Conservation (phyloP, 257 asterid genomes). For the Ligustrum vulgare region DNA sequence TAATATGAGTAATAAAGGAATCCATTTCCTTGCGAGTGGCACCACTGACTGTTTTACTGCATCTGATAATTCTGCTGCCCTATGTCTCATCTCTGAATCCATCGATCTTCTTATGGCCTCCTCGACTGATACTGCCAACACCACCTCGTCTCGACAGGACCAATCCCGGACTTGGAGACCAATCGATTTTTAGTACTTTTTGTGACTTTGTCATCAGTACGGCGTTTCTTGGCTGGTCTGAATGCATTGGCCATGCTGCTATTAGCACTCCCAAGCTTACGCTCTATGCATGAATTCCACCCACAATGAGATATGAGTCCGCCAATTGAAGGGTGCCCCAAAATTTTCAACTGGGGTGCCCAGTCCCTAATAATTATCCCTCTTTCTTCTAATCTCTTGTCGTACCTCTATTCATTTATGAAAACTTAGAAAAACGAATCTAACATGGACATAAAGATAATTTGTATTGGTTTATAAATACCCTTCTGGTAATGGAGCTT, state of each 20-base stretch:
- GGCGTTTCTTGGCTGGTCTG: conserved; percentile 60
- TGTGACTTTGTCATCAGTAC: conserved; percentile 32
- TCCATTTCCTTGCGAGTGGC: conserved; percentile 28
- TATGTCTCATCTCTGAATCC: conserved; percentile 41
- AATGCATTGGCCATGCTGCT: conserved; percentile 61
- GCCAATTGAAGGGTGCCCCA: conserved; percentile 45
- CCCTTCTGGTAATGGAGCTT: conserved; percentile 29
- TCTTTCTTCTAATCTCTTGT: conserved; percentile 29
- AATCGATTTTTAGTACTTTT: conserved; percentile 29
- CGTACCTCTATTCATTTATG: neutral
- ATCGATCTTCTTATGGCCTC: conserved; percentile 41
- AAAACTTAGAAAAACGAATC: neutral
- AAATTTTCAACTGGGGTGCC: conserved; percentile 63
- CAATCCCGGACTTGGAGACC: conserved; percentile 37
- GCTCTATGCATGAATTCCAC: conserved; percentile 60
- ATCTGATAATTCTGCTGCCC: conserved; percentile 37
- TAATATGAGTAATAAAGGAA: conserved; percentile 40
- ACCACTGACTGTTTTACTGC: conserved; percentile 33
- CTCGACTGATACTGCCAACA: conserved; percentile 24
- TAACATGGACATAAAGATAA: no score
- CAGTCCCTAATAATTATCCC: conserved; percentile 51
- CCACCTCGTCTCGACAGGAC: conserved; percentile 29
- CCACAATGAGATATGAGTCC: conserved; percentile 51
- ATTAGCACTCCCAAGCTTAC: conserved; percentile 48
- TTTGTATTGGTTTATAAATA: neutral